Evolutionary conservation across 768 basidiomycete species (phyloP), one percentile per base, ranked within the genome.

Genomic region (Exidia glandulosa): DNA sequence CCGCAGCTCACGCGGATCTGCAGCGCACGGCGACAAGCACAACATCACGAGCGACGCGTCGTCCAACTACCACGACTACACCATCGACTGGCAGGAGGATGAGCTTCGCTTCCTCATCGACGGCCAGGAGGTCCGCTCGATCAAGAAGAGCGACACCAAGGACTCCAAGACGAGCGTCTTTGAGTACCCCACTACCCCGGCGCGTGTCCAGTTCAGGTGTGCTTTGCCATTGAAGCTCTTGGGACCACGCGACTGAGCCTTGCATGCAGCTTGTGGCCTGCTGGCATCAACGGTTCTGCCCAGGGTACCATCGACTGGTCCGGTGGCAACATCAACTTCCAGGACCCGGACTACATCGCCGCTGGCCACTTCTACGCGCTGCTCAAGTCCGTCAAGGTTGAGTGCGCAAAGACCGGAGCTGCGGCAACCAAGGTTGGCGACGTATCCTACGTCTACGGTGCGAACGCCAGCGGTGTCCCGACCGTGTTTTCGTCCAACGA

Each of bases 51-150:
- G 77, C 1, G 87, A 90, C 65, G 87, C 87, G 1, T 90, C 74
- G 69, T 65, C 66, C 57, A 84, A 85, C 68, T 91, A 83, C 72
- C 88, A 90, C 69, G 83, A 87, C 64, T 90, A 83, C 66, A 84
- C 87, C 88, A 80, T 93, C 64, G 84, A 93, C 70, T 94, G 91
- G 91, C 79, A 85, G 64, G 83, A 82, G 2, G 79, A 86, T 25
- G 70, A 76, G 6, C 71, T 93, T 58, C 79, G 77, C 2, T 93
- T 85, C 74, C 71, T 76, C 32, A 77, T 93, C 57, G 90, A 94
- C 66, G 85, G 85, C 54, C 79, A 82, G 27, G 76, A 75, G 29
- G 86, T 90, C 5, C 86, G 88, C 56, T 87, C 84, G 6, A 66
- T 93, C 59, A 75, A 81, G 32, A 82, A 82, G 63, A 69, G 78